phyloP scores from a whole-genome alignment of 306 rosid genomes.

The Fagus sylvatica region DNA sequence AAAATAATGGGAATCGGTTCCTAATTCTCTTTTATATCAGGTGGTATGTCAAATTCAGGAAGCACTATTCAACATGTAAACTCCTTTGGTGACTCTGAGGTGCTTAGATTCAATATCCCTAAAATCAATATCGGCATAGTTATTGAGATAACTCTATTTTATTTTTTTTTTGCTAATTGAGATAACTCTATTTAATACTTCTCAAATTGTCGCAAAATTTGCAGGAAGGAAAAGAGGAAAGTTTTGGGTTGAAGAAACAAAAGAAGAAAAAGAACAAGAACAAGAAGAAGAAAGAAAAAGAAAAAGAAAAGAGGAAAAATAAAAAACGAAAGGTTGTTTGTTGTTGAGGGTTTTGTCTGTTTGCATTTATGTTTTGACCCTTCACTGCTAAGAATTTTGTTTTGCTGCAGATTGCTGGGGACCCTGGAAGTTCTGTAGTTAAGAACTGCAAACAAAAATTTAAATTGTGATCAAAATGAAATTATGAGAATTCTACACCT shows the following conservation, averaged over 20 bases:
- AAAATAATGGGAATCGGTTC: neutral
- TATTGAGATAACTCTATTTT: neutral
- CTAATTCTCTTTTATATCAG: constrained; percentile 32
- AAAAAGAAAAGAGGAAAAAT: constrained; percentile 40
- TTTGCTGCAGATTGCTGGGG: constrained; percentile 45
- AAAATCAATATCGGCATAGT: neutral
- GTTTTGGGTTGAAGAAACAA: too few relatives aligned
- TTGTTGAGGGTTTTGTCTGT: constrained; percentile 14
- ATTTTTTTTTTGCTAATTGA: too few relatives aligned
- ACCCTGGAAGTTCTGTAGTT: constrained; percentile 35
- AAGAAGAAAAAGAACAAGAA: too few relatives aligned
- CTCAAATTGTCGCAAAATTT: constrained; percentile 16
- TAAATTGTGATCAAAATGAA: constrained; percentile 36
- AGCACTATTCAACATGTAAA: constrained; percentile 61
- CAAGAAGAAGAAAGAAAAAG: too few relatives aligned
- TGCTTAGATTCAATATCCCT: constrained; percentile 25
- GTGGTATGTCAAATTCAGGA: constrained; percentile 59
- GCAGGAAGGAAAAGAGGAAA: constrained; percentile 50
- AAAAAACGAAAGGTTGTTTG: constrained; percentile 56
- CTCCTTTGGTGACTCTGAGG: constrained; percentile 71
- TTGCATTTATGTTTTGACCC: constrained; percentile 10
- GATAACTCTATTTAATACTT: neutral
- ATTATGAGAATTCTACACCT: constrained; percentile 1
- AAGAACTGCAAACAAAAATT: constrained; percentile 48
- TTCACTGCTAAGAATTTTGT: constrained; percentile 17